Base-by-base conservation (phyloP, 1,139 yeast genomes). In the Debaryomycetaceae sp. region DNA sequence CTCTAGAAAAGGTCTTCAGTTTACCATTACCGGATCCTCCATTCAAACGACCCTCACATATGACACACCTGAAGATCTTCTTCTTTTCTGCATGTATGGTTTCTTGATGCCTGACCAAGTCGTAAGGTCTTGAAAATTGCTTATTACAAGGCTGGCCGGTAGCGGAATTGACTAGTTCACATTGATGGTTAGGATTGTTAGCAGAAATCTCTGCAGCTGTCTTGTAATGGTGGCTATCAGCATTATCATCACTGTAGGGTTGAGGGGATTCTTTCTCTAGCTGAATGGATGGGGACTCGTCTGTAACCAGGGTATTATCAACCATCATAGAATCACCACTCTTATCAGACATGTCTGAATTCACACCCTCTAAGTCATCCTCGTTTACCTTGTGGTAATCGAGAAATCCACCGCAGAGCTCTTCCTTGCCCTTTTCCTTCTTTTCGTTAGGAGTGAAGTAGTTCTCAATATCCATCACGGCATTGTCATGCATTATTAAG, bases 21-120 rank as follows among this genome's bases (percentile, higher is more conserved):
- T 84, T 76, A 20, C 82, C 81, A 50, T 81, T 81, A 23, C 82
- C 84, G 36, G 77, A 73, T 11, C 79, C 78, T 11, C 80, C 77
- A 53, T 69, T 62, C 48, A 65, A 47, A 55, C 79, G 58, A 48
- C 81, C 78, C 65, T 74, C 78, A 55, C 79, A 74, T 36, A 74
- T 72, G 20, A 74, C 78, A 61, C 79, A 74, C 44, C 79, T 59
- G 53, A 69, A 74, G 24, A 74, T 71, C 61, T 73, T 73, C 69
- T 74, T 74, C 60, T 69, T 69, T 44, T 87, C 76, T 1, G 97
- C 93, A 64, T 93, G 99, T 44, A 93, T 93, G 0, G 98, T 91
- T 61, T 93, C 97, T 66, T 91, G 97, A 65, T 93, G 98, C 57
- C 99, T 67, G 36, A 74, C 72, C 51, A 74, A 64, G 58, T 74